These are phyloP conservation scores for Holtermanniella nyarrowii DNA, from an alignment of 768 basidiomycete genomes.

Conservation along the genomic window DNA sequence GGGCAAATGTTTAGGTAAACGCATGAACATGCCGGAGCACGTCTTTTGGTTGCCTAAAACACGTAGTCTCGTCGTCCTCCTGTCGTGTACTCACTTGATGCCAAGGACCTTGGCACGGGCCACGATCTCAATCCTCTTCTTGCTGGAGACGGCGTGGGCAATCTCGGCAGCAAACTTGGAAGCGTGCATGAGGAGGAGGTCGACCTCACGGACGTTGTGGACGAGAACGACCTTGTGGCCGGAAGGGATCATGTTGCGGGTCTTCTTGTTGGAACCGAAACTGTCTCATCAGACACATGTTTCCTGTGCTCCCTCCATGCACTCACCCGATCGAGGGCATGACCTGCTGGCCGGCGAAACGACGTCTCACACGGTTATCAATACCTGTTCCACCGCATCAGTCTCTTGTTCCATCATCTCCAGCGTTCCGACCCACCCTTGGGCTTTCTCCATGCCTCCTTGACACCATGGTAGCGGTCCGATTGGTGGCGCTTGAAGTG, in stretches of 20 bases:
- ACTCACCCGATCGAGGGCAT: constrained; percentile 81
- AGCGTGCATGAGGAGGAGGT: constrained; percentile 96
- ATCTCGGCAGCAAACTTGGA: constrained; percentile 91
- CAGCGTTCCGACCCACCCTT: constrained; percentile 49
- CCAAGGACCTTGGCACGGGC: constrained; percentile 60
- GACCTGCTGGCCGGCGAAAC: constrained; percentile 73
- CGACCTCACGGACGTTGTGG: constrained; percentile 83
- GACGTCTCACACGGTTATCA: constrained; percentile 81
- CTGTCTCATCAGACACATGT: constrained; percentile 37
- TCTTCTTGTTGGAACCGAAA: constrained; percentile 90
- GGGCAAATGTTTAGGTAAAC: not conserved
- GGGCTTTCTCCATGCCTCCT: constrained; percentile 99
- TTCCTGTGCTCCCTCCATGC: constrained; percentile 2
- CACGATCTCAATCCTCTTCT: constrained; percentile 82
- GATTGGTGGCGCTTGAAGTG: constrained; percentile 99
- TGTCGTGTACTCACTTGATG: constrained; percentile 59
- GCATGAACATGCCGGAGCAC: no score
- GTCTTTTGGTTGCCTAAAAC: no score
- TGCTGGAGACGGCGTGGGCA: constrained; percentile 89
- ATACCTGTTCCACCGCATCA: constrained; percentile 49
- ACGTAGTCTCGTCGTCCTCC: no score
- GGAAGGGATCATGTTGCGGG: constrained; percentile 88
- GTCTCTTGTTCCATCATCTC: not conserved
- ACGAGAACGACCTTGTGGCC: constrained; percentile 94
- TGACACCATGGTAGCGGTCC: constrained; percentile 91